phyloP scores from a whole-genome alignment of 2,329 filamentous ascomycete genomes.

The Davidsoniella neocaledoniae region DNA sequence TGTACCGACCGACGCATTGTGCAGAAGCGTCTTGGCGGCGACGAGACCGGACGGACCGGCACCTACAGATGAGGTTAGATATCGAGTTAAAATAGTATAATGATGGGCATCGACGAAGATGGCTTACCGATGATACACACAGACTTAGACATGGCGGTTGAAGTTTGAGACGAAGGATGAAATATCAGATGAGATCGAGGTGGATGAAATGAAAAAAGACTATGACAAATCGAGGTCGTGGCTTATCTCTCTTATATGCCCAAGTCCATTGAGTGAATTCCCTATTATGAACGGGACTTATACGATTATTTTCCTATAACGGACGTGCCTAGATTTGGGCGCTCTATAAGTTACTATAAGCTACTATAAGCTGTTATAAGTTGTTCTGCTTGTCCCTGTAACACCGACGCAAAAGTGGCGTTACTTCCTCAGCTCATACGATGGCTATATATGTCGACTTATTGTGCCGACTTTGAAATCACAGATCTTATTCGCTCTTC shows the following conservation, averaged over 20 bases:
- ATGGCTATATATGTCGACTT: not conserved
- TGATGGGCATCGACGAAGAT: not conserved
- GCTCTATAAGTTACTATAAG: not conserved
- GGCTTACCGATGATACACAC: conserved; percentile 26
- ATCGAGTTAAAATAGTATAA: not conserved
- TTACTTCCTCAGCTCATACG: not conserved
- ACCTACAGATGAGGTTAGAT: conserved; percentile 25
- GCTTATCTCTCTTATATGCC: too few relatives aligned
- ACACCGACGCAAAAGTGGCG: not conserved
- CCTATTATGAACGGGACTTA: too few relatives aligned
- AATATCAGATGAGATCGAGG: not conserved
- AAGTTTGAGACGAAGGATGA: not conserved
- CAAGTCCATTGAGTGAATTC: too few relatives aligned
- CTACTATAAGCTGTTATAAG: too few relatives aligned
- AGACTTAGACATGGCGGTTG: conserved; percentile 21
- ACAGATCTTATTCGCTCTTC: too few relatives aligned
- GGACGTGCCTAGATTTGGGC: too few relatives aligned
- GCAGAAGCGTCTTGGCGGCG: conserved; percentile 55
- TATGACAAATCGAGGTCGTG: too few relatives aligned
- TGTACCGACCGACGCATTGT: conserved; percentile 33
- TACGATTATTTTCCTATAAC: too few relatives aligned
- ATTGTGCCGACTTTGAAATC: too few relatives aligned
- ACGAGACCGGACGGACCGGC: conserved; percentile 53
- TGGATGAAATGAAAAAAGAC: too few relatives aligned
- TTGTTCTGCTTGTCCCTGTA: not conserved